phyloP scores from a whole-genome alignment of 2,329 filamentous ascomycete species.

The Exutisphaerella laricina region DNA sequence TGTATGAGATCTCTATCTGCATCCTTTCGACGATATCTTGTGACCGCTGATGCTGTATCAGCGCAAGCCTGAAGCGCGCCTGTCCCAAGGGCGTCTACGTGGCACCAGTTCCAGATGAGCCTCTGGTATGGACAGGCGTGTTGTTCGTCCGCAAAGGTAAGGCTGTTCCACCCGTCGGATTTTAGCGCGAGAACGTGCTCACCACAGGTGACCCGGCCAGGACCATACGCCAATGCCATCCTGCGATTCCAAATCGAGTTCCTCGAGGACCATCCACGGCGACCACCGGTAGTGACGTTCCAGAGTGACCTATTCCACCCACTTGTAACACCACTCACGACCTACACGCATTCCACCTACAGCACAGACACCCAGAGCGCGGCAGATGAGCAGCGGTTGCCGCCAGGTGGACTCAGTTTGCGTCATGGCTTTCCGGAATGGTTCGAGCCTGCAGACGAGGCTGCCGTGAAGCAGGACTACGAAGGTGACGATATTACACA shows the following conservation, averaged over 20 bases:
- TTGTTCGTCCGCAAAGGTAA: conserved; percentile 84
- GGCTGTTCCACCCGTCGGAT: background rate
- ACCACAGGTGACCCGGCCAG: conserved; percentile 43
- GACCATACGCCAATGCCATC: conserved; percentile 81
- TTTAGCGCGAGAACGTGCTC: conserved; percentile 4
- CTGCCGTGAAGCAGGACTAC: conserved; percentile 1
- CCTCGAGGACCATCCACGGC: conserved; percentile 68
- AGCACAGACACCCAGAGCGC: conserved; percentile 74
- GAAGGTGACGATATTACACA: conserved; percentile 7
- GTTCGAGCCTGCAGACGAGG: conserved; percentile 49
- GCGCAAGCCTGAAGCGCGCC: conserved; percentile 45
- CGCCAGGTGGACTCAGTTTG: conserved; percentile 84
- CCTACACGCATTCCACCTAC: conserved; percentile 82
- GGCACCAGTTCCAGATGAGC: conserved; percentile 73
- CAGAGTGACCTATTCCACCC: conserved; percentile 93
- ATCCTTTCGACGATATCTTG: conserved; percentile 1
- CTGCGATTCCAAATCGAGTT: conserved; percentile 89
- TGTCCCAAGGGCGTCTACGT: conserved; percentile 85
- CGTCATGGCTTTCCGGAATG: conserved; percentile 86
- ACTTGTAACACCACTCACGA: conserved; percentile 85
- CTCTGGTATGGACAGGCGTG: conserved; percentile 81
- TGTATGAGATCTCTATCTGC: conserved; percentile 32
- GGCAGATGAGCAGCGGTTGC: conserved; percentile 73
- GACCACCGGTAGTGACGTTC: conserved; percentile 82
- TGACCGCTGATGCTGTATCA: conserved; percentile 15